Evolutionary conservation across 768 basidiomycete genomes (phyloP).

Genomic region (Phylloporus sp.): DNA sequence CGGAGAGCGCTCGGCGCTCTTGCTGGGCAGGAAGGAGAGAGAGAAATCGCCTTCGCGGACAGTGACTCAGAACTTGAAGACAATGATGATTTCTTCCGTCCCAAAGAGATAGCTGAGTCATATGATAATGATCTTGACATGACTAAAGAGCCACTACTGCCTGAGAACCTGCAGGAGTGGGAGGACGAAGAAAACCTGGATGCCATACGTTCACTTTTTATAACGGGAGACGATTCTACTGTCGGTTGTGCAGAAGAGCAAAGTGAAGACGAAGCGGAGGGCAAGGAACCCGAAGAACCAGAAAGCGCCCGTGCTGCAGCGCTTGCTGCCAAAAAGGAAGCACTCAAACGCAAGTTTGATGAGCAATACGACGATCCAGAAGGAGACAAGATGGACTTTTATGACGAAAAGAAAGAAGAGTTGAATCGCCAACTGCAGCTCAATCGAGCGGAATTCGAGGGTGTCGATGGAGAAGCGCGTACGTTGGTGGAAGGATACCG

Average conservation of each 20-base stretch:
- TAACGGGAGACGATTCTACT: slow-evolving; percentile 57
- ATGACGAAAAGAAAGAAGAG: slow-evolving; percentile 87
- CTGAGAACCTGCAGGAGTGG: slow-evolving; percentile 64
- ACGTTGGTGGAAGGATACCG: slow-evolving; percentile 85
- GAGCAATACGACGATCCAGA: slow-evolving; percentile 93
- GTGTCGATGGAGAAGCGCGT: slow-evolving; percentile 69
- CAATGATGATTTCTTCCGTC: slow-evolving; percentile 67
- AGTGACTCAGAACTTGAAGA: slow-evolving; percentile 71
- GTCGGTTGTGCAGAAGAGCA: slow-evolving; percentile 36
- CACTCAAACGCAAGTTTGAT: slow-evolving; percentile 91
- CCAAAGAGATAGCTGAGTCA: slow-evolving; percentile 37
- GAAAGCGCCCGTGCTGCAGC: slow-evolving; percentile 42
- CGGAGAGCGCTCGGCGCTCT: slow-evolving; percentile 36
- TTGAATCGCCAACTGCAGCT: slow-evolving; percentile 79
- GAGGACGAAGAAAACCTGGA: slow-evolving; percentile 81
- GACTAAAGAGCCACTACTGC: slow-evolving; percentile 55
- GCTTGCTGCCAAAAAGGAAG: slow-evolving; percentile 84
- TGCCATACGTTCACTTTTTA: slow-evolving; percentile 82
- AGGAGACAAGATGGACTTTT: slow-evolving; percentile 76
- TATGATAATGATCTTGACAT: slow-evolving; percentile 59
- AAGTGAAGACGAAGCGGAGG: slow-evolving; percentile 37
- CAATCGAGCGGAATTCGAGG: slow-evolving; percentile 82
- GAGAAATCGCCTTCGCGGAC: slow-evolving; percentile 63
- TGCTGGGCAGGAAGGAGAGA: slow-evolving; percentile 32
- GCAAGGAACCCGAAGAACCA: slow-evolving; percentile 25